phyloP scores from a whole-genome alignment of 257 asterid genomes.

The Knoxia roxburghii region DNA sequence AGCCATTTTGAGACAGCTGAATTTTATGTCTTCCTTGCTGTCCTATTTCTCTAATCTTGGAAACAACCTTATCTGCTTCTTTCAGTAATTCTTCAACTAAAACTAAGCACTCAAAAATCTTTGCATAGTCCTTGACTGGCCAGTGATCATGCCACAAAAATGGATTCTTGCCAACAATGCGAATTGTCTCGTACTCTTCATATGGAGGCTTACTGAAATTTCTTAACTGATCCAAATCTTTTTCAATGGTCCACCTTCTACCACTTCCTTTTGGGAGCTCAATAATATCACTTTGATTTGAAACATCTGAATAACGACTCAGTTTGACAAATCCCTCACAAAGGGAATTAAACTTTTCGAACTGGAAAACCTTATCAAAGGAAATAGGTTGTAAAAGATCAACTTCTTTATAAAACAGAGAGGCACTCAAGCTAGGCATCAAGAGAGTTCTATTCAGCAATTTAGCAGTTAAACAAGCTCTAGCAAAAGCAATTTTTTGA shows the following conservation, averaged over 20 bases:
- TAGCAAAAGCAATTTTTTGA: constrained; percentile 81
- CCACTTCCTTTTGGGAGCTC: constrained; percentile 89
- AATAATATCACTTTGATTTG: constrained; percentile 33
- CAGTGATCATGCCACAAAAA: constrained; percentile 95
- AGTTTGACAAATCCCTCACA: constrained; percentile 70
- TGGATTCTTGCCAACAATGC: constrained; percentile 74
- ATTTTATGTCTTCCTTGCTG: constrained; percentile 18
- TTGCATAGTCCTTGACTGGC: constrained; percentile 80
- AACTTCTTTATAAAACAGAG: constrained; percentile 80
- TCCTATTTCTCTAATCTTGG: constrained; percentile 55
- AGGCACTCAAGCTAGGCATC: constrained; percentile 92
- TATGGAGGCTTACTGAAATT: constrained; percentile 33
- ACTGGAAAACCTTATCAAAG: constrained; percentile 67
- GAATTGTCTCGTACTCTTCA: constrained; percentile 36
- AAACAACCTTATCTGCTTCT: constrained; percentile 76
- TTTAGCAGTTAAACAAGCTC: constrained; percentile 83
- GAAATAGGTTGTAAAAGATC: constrained; percentile 63
- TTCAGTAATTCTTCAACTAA: constrained; percentile 57
- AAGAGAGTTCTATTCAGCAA: constrained; percentile 63
- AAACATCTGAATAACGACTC: constrained; percentile 46
- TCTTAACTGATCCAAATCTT: constrained; percentile 58
- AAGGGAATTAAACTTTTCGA: constrained; percentile 56
- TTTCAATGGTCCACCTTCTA: constrained; percentile 67
- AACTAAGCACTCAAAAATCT: constrained; percentile 65
- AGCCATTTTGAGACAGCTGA: constrained; percentile 14